Evolutionary conservation across 306 rosid genomes (phyloP).

Genomic region (Quercus glauca): DNA sequence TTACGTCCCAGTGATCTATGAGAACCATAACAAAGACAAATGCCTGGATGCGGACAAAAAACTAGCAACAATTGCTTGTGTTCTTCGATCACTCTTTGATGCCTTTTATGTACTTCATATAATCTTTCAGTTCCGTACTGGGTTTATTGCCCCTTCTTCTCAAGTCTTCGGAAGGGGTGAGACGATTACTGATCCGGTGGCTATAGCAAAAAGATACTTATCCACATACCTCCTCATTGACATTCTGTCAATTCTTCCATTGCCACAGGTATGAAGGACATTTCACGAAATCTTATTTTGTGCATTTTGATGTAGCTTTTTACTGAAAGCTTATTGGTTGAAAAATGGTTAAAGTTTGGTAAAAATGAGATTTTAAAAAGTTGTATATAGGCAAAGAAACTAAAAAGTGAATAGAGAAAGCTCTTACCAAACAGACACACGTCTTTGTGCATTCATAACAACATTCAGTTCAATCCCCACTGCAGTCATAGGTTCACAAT

Average conservation of each 20-base stretch:
- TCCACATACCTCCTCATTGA: conserved; percentile 65
- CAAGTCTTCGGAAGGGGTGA: conserved; percentile 87
- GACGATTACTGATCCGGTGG: conserved; percentile 42
- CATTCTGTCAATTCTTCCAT: conserved; percentile 72
- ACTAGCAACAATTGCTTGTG: conserved; percentile 51
- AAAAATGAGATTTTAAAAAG: too few relatives aligned
- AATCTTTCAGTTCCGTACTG: conserved; percentile 74
- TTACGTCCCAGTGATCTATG: conserved; percentile 52
- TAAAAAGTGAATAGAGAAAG: too few relatives aligned
- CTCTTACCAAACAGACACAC: too few relatives aligned
- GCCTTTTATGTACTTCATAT: conserved; percentile 67
- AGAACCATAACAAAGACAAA: neutral
- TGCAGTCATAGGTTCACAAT: too few relatives aligned
- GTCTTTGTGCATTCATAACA: neutral
- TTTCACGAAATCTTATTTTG: too few relatives aligned
- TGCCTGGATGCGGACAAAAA: conserved; percentile 42
- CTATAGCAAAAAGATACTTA: conserved; percentile 70
- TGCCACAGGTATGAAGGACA: conserved; percentile 69
- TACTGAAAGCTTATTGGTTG: too few relatives aligned
- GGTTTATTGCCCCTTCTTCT: conserved; percentile 82
- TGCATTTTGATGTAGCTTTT: too few relatives aligned
- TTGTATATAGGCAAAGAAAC: too few relatives aligned
- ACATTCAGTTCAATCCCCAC: neutral
- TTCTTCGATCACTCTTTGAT: conserved; percentile 79
- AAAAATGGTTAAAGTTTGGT: too few relatives aligned